Evolutionary conservation across 352 stramenopile species (phyloP).

Genomic region (Phytophthora agathidicida): DNA sequence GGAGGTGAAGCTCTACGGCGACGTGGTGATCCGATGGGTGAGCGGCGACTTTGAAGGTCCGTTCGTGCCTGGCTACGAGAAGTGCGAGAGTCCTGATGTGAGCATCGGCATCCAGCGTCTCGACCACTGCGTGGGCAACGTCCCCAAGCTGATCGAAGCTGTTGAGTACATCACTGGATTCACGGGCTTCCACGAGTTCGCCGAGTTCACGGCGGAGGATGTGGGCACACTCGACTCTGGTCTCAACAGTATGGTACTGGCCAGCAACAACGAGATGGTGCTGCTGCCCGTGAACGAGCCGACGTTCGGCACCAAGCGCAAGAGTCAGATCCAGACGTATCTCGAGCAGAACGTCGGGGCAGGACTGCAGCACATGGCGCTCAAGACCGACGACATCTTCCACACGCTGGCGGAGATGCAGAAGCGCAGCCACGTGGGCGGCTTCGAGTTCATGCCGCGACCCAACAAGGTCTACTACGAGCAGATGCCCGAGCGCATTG

Average conservation of each 20-base stretch:
- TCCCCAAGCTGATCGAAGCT: conserved; percentile 88
- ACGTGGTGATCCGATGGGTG: conserved; percentile 89
- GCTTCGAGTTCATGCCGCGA: conserved; percentile 88
- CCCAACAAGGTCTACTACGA: conserved; percentile 93
- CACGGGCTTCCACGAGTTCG: conserved; percentile 93
- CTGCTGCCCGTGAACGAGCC: conserved; percentile 96
- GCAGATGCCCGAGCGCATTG: conserved; percentile 83
- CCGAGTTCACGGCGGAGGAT: conserved; percentile 95
- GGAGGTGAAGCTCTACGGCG: conserved; percentile 88
- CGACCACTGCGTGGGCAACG: conserved; percentile 92
- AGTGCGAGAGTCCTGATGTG: conserved; percentile 53
- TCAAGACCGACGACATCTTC: conserved; percentile 97
- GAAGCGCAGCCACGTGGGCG: conserved; percentile 69
- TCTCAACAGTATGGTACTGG: conserved; percentile 95
- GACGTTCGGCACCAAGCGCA: conserved; percentile 92
- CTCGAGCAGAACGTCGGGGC: conserved; percentile 95
- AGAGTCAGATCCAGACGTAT: conserved; percentile 97
- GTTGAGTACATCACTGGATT: conserved; percentile 85
- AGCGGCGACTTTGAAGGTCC: conserved; percentile 75
- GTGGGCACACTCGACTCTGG: conserved; percentile 95
- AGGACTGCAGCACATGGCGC: conserved; percentile 96
- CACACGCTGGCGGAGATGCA: conserved; percentile 88
- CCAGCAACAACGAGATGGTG: conserved; percentile 94
- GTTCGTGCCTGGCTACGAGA: conserved; percentile 84
- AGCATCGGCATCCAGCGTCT: conserved; percentile 85